Conservation (phyloP, 345 rosid genomes). For the Ceriops tagal region DNA sequence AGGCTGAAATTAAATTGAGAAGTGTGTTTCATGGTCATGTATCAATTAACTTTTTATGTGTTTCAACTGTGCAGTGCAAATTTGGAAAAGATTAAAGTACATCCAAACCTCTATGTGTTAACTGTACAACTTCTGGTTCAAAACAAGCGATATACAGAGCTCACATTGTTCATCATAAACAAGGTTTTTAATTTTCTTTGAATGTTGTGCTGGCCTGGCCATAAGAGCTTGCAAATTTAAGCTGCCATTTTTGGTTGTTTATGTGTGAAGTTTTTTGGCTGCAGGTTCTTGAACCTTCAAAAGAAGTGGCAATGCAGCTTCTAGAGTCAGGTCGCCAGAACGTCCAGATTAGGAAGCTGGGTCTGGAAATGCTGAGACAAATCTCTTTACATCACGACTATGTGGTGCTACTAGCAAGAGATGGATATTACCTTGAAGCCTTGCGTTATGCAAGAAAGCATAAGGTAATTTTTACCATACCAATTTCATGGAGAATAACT, state of each 20-base stretch:
- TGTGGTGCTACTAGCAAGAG: slow-evolving; percentile 65
- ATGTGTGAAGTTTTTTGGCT: slow-evolving; percentile 18
- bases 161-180: slow-evolving; percentile 63
- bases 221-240: neutral
- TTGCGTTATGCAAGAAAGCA: slow-evolving; percentile 80
- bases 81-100: slow-evolving; percentile 73
- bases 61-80: slow-evolving; percentile 54
- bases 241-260: slow-evolving; percentile 5
- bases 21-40: neutral
- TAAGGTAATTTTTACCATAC: slow-evolving; percentile 52
- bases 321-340: slow-evolving; percentile 75
- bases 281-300: slow-evolving; percentile 92
- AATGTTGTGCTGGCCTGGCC: neutral
- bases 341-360: slow-evolving; percentile 70
- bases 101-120: slow-evolving; percentile 68
- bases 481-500: neutral
- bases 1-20: too few species aligned
- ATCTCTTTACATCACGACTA: slow-evolving; percentile 83
- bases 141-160: slow-evolving; percentile 70
- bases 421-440: slow-evolving; percentile 89
- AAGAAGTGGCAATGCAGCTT: slow-evolving; percentile 91
- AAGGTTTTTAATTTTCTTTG: slow-evolving; percentile 49
- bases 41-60: neutral
- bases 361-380: slow-evolving; percentile 90
- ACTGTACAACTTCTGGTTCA: slow-evolving; percentile 63